Base-by-base conservation (phyloP, 2,329 filamentous ascomycete genomes). In the Fusarium phyllophilum region DNA sequence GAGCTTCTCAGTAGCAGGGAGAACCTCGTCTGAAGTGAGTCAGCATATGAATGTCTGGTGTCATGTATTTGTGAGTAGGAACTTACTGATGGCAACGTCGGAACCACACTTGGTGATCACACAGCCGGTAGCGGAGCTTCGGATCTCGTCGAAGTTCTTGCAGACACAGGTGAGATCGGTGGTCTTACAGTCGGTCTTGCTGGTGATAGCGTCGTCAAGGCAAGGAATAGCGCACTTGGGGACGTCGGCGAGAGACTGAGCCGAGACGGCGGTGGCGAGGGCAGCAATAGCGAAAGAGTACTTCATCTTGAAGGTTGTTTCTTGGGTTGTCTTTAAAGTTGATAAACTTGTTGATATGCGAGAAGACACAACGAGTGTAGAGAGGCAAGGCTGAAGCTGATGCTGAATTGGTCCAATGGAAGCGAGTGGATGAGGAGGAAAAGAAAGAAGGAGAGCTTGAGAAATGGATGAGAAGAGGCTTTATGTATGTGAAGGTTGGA, bases 141-240 rank as follows among this genome's bases (percentile, higher is more conserved):
- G 79, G 77, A 85, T 67, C 20, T 68, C 59, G 39, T 71, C 66
- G 73, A 84, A 79, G 79, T 79, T 77, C 64, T 78, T 68, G 76
- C 82, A 80, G 75, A 82, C 70, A 66, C 84, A 85, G 46, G 73
- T 57, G 65, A 77, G 75, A 77, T 85, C 83, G 63, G 75, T 75
- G 39, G 55, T 70, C 18, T 67, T 52, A 77, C 83, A 85, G 51
- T 46, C 62, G 68, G 81, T 82, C 69, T 79, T 68, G 62, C 70
- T 68, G 39, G 54, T 58, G 74, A 83, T 77, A 66, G 81, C 78
- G 6, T 77, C 62, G 73, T 78, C 73, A 41, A 85, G 77, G 78
- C 83, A 85, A 44, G 78, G 59, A n/a, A 79, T 48, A 41, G 84
- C 82, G 75, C 84, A 85, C 63, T 68, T 57, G 75, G 84, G 84